These are phyloP conservation scores for Tricholoma terreum DNA, from an alignment of 768 basidiomycete genomes.

Conservation along the genomic window DNA sequence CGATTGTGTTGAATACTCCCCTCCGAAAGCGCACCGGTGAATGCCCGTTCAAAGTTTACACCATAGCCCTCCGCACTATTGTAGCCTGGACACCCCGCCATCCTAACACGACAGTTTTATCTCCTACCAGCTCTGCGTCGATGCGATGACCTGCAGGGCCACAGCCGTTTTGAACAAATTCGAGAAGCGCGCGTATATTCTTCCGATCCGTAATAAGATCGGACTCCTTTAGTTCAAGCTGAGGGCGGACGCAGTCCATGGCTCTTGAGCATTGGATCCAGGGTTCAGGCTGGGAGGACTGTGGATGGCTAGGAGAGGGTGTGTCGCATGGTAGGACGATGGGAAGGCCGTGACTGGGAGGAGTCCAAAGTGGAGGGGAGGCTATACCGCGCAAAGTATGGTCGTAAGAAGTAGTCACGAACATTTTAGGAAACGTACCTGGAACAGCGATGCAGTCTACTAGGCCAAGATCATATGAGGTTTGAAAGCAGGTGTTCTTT, in stretches of 20 bases:
- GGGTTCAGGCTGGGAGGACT: conserved; percentile 10
- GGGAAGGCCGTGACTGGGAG: conserved; percentile 10
- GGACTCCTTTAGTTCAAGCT: conserved; percentile 7
- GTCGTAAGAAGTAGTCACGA: background rate
- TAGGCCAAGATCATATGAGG: conserved; percentile 16
- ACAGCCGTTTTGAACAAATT: conserved; percentile 6
- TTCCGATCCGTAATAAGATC: conserved; percentile 18
- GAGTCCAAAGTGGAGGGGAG: conserved; percentile 15
- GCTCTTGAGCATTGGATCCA: conserved; percentile 14
- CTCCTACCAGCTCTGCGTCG: conserved; percentile 15
- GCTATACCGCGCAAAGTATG: background rate
- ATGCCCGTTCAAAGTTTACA: conserved; percentile 14
- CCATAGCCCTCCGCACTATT: conserved; percentile 6
- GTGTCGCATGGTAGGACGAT: conserved; percentile 7
- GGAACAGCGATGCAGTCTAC: conserved; percentile 9
- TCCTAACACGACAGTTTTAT: conserved; percentile 14
- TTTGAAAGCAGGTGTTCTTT: conserved; percentile 7
- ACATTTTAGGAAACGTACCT: background rate
- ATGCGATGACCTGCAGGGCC: conserved; percentile 9
- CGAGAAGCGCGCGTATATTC: conserved; percentile 15
- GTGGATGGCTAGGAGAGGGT: conserved; percentile 10
- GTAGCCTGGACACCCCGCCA: conserved; percentile 13
- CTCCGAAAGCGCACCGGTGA: conserved; percentile 13
- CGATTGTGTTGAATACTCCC: conserved; percentile 14
- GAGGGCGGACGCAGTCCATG: conserved; percentile 10